Percentiles rank a stretch among this genome's conserved stretches.
Conservation (phyloP, 1,284 basidiomycete genomes). For the Moesziomyces antarcticus region DNA sequence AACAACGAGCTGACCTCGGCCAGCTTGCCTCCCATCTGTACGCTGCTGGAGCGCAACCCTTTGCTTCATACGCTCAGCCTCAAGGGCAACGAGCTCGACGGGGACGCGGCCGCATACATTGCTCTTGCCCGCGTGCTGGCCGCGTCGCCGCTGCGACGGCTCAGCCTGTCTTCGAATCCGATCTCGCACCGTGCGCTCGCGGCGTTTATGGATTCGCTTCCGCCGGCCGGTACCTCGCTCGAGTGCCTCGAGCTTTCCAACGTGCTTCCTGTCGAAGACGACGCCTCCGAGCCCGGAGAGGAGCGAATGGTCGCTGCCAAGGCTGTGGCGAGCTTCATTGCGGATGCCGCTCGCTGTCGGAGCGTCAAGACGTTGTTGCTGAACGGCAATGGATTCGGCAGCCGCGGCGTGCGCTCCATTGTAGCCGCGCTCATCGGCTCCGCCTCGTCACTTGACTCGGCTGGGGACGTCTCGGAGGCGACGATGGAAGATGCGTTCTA, state of each 20-base stretch:
- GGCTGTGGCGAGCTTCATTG: constrained; percentile 20
- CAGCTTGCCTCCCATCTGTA: constrained; percentile 17
- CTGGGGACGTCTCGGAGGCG: background rate
- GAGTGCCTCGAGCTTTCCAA: constrained; percentile 13
- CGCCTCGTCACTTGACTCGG: too few species aligned
- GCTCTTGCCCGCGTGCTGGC: constrained; percentile 13
- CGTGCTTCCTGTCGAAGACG: constrained; percentile 7
- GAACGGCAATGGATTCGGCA: constrained; percentile 29
- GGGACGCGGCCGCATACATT: background rate
- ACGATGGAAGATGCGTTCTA: constrained; percentile 4
- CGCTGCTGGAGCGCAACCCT: constrained; percentile 16
- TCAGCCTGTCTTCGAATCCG: constrained; percentile 22
- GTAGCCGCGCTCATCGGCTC: constrained; percentile 8
- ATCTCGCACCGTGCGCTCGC: constrained; percentile 12
- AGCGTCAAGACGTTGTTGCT: constrained; percentile 10
- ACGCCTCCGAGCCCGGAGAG: background rate
- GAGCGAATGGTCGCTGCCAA: constrained; percentile 8
- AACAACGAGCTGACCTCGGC: constrained; percentile 19
- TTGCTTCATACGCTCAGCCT: constrained; percentile 13
- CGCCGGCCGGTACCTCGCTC: constrained; percentile 16
- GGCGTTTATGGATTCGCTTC: constrained; percentile 34
- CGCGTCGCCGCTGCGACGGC: constrained; percentile 5
- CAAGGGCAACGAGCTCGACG: constrained; percentile 11
- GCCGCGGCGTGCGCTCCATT: constrained; percentile 18
- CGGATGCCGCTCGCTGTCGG: constrained; percentile 24